A percentile compares a stretch with the other conserved stretches of the same genome.
phyloP scores from a whole-genome alignment of 108 stramenopile species.

The Asterionellopsis glacialis region DNA sequence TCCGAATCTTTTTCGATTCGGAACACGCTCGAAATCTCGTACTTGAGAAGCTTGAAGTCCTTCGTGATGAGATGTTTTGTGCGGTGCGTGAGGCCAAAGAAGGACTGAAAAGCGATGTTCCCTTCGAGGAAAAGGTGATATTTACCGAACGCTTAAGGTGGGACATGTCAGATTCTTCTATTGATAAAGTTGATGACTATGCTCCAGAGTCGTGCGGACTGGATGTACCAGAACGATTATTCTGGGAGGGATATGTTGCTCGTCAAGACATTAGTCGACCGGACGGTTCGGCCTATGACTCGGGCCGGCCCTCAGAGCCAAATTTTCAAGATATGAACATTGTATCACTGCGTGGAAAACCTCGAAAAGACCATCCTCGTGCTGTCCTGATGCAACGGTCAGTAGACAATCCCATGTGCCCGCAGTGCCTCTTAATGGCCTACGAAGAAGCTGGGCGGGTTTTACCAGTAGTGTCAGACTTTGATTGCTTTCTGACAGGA shows the following conservation, averaged over 20 bases:
- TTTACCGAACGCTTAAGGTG: constrained; percentile 9
- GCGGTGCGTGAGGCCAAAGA: constrained; percentile 7
- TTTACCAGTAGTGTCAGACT: constrained; percentile 60
- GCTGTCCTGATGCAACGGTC: constrained; percentile 55
- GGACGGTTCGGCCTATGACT: constrained; percentile 37
- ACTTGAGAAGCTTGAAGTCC: constrained; percentile 13
- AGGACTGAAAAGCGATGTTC: constrained; percentile 1
- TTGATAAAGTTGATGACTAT: constrained; percentile 49
- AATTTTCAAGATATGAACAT: constrained; percentile 71
- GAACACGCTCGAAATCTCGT: constrained; percentile 42
- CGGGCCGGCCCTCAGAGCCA: constrained; percentile 54
- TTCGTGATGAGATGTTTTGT: constrained; percentile 28
- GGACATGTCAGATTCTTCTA: constrained; percentile 30
- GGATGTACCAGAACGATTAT: constrained; percentile 56
- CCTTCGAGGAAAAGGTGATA: neutral
- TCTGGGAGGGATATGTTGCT: constrained; percentile 59
- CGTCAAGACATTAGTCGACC: constrained; percentile 42
- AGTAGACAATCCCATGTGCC: constrained; percentile 46
- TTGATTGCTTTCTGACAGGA: constrained; percentile 66
- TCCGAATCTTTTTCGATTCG: constrained; percentile 52
- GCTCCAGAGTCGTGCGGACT: constrained; percentile 36
- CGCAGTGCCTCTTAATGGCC: constrained; percentile 59
- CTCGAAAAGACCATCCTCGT: constrained; percentile 27
- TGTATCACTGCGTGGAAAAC: constrained; percentile 31
- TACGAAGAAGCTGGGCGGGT: constrained; percentile 68